phyloP scores from a whole-genome alignment of 2,329 filamentous ascomycete genomes.

The Cercospora beticola region DNA sequence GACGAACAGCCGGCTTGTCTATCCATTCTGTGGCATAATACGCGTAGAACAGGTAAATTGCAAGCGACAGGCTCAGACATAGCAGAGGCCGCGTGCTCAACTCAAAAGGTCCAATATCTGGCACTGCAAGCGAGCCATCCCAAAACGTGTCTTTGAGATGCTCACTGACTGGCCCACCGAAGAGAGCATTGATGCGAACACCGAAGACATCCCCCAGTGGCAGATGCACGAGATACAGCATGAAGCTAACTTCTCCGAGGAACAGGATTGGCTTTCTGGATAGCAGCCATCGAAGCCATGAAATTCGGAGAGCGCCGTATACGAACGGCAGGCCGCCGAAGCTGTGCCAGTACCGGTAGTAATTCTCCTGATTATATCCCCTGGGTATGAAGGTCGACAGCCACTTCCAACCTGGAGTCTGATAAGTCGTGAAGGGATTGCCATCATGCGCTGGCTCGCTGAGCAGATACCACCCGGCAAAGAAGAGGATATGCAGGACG shows the following conservation, averaged over 20 bases:
- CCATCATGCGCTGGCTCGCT: constrained; percentile 6
- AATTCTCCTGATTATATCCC: constrained; percentile 24
- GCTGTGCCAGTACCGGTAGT: constrained; percentile 58
- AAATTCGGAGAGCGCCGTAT: constrained; percentile 50
- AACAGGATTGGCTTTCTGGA: constrained; percentile 55
- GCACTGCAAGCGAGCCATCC: constrained; percentile 39
- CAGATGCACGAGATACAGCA: constrained; percentile 62
- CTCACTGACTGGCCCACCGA: constrained; percentile 35
- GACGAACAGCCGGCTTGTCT: constrained; percentile 57
- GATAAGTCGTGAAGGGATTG: neutral
- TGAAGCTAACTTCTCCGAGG: constrained; percentile 61
- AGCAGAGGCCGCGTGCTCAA: constrained; percentile 56
- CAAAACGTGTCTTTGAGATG: constrained; percentile 8
- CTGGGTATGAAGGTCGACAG: constrained; percentile 48
- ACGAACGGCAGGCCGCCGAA: constrained; percentile 56
- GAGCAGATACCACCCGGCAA: constrained; percentile 17
- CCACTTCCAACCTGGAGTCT: constrained; percentile 59
- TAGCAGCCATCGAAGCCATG: constrained; percentile 51
- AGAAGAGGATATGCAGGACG: constrained; percentile 1
- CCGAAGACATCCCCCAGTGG: constrained; percentile 55
- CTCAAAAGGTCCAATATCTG: constrained; percentile 53
- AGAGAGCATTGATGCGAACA: constrained; percentile 53
- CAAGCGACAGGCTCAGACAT: constrained; percentile 56
- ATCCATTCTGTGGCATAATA: constrained; percentile 59
- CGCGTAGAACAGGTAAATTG: constrained; percentile 55